A percentile compares a stretch with the other conserved stretches of the same genome.
These are phyloP conservation scores for Arthrobotrys iridis DNA, from an alignment of 2,329 filamentous ascomycete species.

Conservation along the genomic window DNA sequence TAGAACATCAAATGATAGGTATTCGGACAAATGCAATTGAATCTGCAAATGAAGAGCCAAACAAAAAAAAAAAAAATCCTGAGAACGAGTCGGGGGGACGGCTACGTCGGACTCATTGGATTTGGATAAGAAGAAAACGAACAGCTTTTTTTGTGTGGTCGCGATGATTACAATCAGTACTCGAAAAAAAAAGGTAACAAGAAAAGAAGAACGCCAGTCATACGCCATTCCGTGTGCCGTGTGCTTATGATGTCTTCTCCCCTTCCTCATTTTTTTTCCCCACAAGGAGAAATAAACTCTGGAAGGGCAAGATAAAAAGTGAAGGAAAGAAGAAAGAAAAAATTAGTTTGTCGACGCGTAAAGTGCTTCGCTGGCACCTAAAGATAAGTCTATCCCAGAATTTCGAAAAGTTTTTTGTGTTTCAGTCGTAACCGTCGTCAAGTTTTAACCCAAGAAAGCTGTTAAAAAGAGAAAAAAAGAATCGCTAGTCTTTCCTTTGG, in stretches of 20 bases:
- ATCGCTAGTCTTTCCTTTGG: constrained; percentile 23
- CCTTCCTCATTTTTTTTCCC: neutral
- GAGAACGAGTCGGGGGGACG: neutral
- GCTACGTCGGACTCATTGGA: neutral
- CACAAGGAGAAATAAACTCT: neutral
- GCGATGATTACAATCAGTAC: constrained; percentile 37
- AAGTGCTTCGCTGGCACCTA: constrained; percentile 8
- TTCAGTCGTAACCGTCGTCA: constrained; percentile 20
- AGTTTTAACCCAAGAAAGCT: neutral
- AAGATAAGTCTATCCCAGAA: constrained; percentile 22
- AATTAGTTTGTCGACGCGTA: neutral
- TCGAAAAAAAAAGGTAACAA: constrained; percentile 9
- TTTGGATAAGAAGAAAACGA: no score
- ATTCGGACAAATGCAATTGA: no score
- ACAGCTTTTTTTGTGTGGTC: no score
- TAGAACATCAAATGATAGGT: neutral
- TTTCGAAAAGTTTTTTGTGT: neutral
- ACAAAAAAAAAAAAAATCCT: neutral
- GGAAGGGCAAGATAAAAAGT: neutral
- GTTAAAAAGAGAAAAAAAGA: neutral
- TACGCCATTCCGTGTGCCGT: constrained; percentile 27
- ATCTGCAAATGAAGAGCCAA: neutral
- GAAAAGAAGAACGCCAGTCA: constrained; percentile 32
- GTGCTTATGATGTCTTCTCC: neutral
- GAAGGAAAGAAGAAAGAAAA: neutral